A percentile compares a stretch with the other conserved stretches of the same genome.
Evolutionary conservation across 2,329 filamentous ascomycete genomes (phyloP).

Genomic region (Penicillium griseofulvum): DNA sequence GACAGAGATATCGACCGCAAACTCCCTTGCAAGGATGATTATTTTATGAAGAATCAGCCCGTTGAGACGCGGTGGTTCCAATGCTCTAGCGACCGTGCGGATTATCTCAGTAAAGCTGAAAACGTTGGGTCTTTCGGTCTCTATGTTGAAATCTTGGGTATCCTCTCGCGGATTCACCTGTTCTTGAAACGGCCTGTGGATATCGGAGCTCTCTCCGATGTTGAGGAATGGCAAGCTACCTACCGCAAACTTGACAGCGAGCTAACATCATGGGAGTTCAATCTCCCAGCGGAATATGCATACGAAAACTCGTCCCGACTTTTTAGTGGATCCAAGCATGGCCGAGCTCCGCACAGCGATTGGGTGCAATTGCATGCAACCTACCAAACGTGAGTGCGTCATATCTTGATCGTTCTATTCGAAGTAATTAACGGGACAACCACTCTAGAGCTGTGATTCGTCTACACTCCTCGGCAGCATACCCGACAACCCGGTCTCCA

Average conservation of each 20-base stretch:
- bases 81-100: conserved; percentile 53
- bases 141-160: conserved; percentile 85
- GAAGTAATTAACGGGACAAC: conserved; percentile 20
- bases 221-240: conserved; percentile 83
- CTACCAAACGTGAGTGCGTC: conserved; percentile 68
- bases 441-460: conserved; percentile 69
- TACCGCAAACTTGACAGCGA: conserved; percentile 82
- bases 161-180: conserved; percentile 81
- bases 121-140: conserved; percentile 86
- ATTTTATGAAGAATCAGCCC: conserved; percentile 78
- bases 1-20: conserved; percentile 87
- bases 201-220: conserved; percentile 77
- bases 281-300: conserved; percentile 76
- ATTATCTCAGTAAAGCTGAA: conserved; percentile 69
- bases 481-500: conserved; percentile 81
- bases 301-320: conserved; percentile 70
- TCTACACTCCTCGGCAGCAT: conserved; percentile 86
- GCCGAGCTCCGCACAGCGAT: conserved; percentile 71
- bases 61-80: conserved; percentile 82
- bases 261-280: conserved; percentile 79
- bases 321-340: conserved; percentile 63
- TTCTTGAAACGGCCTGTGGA: conserved; percentile 88
- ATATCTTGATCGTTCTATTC: not conserved
- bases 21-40: conserved; percentile 80
- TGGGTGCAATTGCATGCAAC: conserved; percentile 92